Evolutionary conservation across 2,329 filamentous ascomycete species (phyloP), one percentile per base, ranked within the genome.

Genomic region (Penicillium italicum): DNA sequence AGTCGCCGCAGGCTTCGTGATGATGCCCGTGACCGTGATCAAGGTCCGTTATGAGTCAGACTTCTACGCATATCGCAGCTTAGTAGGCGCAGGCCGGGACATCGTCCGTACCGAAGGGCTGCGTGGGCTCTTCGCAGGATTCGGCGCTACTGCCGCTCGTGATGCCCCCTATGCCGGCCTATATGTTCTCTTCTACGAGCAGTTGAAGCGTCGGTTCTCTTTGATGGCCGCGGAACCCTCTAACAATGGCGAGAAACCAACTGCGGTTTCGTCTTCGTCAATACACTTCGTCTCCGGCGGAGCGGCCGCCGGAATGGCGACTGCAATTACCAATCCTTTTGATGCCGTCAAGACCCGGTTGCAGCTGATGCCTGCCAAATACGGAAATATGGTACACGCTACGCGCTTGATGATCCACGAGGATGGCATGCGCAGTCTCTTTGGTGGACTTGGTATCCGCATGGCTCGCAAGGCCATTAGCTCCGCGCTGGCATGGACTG

Each of bases 151-250:
- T 0, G 91, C 94, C 0, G 84, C 96, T 28, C 83, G 94, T 43
- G 94, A 99, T 74, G 94, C 92, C n/a, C 94, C 94, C 0, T 97
- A 97, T 71, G 94, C 94, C 0, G 94, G 94, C 0, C 80, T 97
- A 16, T 99, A 99, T 69, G 91, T 99, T 0, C 78, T 97, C 8
- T 89, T 96, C 65, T 99, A 99, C 74, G 94, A 99, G 76, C 74
- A 77, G 49, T 60, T 70, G 20, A 78, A 77, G 53, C 69, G 70
- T 7, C 65, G 60, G 4, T 58, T 77, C 9, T 63, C 69, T 0
- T 55, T 62, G 11, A 42, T 74, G 44, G 58, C 66, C 24, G 46
- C 57, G 28, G 36, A 51, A 16, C 33, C 53, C 22, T 59, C 43
- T 10, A 59, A 50, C 9, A 47, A 54, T 33, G 57, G 63, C 53